Evolutionary conservation across 345 rosid genomes (phyloP), one percentile per base, ranked within the genome.

Genomic region (Heritiera fomes): DNA sequence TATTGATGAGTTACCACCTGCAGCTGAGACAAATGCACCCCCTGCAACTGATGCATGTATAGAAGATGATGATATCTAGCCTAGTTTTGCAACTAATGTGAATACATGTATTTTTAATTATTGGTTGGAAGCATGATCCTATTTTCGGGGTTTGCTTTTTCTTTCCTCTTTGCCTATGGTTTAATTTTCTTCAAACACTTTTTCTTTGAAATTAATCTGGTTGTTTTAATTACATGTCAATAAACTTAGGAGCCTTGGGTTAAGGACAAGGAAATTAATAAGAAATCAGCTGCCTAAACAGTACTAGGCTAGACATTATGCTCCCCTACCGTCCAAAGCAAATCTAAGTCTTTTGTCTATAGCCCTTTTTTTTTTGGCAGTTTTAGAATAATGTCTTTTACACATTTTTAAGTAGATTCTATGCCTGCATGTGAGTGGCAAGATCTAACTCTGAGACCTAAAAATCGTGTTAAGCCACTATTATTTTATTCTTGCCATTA

Each of bases 111-210:
- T n/a, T n/a, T n/a, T n/a, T n/a, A n/a, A n/a, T n/a, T n/a, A n/a
- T n/a, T n/a, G n/a, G n/a, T n/a, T 71, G 79, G 85, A 80, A 86
- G 78, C 86, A 77, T 70, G 80, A 85, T 83, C 86, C 86, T 77
- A 32, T 80, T 76, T 86, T 80, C 80, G 80, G 83, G 70, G 77
- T 52, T 69, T 72, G n/a, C 77, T 59, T 30, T 52, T 74, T 45
- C 53, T 75, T 4, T 10, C 43, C 53, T 50, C 70, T 8, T 71
- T 18, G 56, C 18, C 30, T 15, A 1, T 55, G 38, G 38, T 34
- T 34, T 34, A 47, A 75, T 73, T 75, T 65, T 38, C 28, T 14
- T 5, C 32, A 50, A 11, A 43, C 38, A n/a, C 17, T 8, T 4
- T 71, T 32, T 47, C 69, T 56, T 64, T 66, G 53, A 28, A 32